Conservation (phyloP, 2,329 filamentous ascomycete genomes). For the Amesomyces nigricolor region DNA sequence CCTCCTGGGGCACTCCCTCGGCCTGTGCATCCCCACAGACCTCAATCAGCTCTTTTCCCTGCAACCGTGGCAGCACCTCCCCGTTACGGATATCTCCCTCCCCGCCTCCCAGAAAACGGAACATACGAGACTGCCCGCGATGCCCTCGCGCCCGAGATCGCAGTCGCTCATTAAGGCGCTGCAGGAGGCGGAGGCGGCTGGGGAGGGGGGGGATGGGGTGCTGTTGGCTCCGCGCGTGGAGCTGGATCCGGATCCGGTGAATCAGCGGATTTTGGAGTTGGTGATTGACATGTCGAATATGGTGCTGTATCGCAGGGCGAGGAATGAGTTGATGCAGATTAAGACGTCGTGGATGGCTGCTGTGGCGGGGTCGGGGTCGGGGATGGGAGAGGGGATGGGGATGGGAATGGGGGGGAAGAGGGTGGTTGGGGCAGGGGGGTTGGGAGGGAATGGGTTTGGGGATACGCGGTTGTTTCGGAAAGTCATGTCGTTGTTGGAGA, state of each 20-base stretch:
- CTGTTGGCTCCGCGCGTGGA: constrained; percentile 28
- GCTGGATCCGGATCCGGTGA: constrained; percentile 43
- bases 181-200: constrained; percentile 21
- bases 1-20: constrained; percentile 72
- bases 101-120: constrained; percentile 50
- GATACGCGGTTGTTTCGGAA: constrained; percentile 76
- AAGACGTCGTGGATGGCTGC: constrained; percentile 68
- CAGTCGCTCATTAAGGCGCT: constrained; percentile 33
- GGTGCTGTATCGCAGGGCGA: constrained; percentile 81
- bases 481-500: constrained; percentile 77
- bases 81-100: constrained; percentile 43
- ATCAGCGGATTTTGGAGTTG: constrained; percentile 74
- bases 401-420: too few species aligned
- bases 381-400: too few species aligned
- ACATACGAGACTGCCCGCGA: constrained; percentile 38
- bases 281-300: constrained; percentile 89
- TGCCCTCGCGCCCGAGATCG: constrained; percentile 37
- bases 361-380: constrained; percentile 25
- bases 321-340: constrained; percentile 73
- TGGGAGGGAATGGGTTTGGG: constrained; percentile 46
- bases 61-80: constrained; percentile 50
- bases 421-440: too few species aligned
- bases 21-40: constrained; percentile 78
- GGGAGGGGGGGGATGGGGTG: not conserved
- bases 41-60: constrained; percentile 69